Base-by-base conservation (phyloP, 2,329 filamentous ascomycete genomes). In the Aspergillus calidoustus region DNA sequence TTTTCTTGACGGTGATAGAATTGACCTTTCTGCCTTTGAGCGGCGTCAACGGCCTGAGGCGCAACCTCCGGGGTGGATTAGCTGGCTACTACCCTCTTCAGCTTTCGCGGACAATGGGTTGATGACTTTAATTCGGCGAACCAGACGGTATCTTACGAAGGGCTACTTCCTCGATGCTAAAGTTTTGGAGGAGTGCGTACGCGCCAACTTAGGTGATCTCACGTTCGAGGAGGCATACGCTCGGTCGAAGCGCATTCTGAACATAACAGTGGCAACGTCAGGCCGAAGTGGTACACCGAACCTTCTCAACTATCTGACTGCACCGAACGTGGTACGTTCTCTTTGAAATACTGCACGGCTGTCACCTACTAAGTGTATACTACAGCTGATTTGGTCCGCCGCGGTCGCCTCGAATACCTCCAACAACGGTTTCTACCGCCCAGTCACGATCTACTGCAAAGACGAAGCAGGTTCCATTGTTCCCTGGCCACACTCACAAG, bases 191-290 rank as follows among this genome's bases (percentile, higher is more conserved):
- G 87, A 93, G 61, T 94, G 92, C 68, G 90, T 97, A 15, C 86
- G 90, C 60, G 87, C 89, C 15, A 96, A 97, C 68, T 88, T 97
- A 15, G 93, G 93, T 9, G 91, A 97, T 70, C 75, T 96, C 64
- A 97, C 93, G 0, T 98, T 98, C 71, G 92, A 96, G 76, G 94
- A 97, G 78, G 94, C 94, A 0, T 97, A 93, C 72, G 86, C 89
- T 55, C 87, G 88, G 64, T 97, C 92, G 44, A 95, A 95, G 72
- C 84, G 92, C 54, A 88, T 96, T 3, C 81, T 98, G 68, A 97
- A 97, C 74, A 97, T 98, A 66, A 97, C 93, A 0, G 89, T 97
- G 23, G 91, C 91, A 0, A 91, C 90, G 1, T 88, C 87, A 23
- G 87, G 87, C 6, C 87, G 89, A 64, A 88, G 87, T 15, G 92